Percentiles rank a stretch among this genome's conserved stretches.
Conservation (phyloP, 108 stramenopile genomes). For the Aurantiochytrium sp. region DNA sequence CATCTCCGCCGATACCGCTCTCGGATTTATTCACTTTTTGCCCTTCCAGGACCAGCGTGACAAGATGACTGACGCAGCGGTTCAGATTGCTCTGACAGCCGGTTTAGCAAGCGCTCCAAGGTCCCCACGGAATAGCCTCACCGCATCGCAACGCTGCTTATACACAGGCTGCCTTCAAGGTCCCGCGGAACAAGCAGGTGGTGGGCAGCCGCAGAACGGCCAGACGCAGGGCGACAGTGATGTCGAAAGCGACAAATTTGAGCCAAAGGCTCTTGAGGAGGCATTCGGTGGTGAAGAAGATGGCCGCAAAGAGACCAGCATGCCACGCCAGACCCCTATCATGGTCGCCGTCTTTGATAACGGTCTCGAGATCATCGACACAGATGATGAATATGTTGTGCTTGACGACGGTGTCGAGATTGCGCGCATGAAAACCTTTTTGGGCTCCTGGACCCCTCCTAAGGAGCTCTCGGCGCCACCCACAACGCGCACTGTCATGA, state of each 20-base stretch:
- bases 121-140: no score
- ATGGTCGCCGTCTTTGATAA: background rate
- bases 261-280: no score
- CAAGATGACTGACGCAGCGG: background rate
- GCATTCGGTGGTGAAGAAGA: no score
- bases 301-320: no score
- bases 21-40: background rate
- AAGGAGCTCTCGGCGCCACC: background rate
- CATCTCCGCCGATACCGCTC: background rate
- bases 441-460: background rate
- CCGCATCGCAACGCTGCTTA: no score
- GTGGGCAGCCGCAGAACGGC: no score
- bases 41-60: background rate
- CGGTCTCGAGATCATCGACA: background rate
- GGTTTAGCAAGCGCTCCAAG: no score
- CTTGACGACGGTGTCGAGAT: background rate
- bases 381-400: background rate
- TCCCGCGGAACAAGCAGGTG: no score
- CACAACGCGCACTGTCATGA: constrained; percentile 52
- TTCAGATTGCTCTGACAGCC: background rate
- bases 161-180: no score
- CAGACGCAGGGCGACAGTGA: no score
- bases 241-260: no score
- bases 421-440: background rate
- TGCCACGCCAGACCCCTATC: background rate